These are phyloP conservation scores for Agrocybe pediades DNA, from an alignment of 768 basidiomycete genomes.

Conservation along the genomic window DNA sequence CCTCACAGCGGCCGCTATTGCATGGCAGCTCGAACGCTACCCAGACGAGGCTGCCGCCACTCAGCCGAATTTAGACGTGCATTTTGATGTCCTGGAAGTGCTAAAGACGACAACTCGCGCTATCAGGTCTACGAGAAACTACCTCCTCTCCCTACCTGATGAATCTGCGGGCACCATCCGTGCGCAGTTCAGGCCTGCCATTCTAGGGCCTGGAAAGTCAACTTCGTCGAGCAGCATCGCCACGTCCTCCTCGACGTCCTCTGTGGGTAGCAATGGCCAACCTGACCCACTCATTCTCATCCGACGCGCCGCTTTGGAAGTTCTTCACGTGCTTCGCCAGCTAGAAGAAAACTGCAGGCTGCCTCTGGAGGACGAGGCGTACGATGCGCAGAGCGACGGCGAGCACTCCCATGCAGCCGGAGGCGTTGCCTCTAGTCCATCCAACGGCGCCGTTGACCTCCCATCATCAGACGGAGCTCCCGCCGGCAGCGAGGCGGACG, in stretches of 20 bases:
- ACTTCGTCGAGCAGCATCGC: slow-evolving; percentile 11
- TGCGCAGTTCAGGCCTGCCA: slow-evolving; percentile 59
- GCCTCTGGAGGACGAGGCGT: slow-evolving; percentile 79
- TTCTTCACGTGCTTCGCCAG: slow-evolving; percentile 75
- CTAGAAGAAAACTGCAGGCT: slow-evolving; percentile 80
- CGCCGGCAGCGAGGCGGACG: slow-evolving; percentile 53
- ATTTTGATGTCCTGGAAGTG: slow-evolving; percentile 64
- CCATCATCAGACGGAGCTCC: slow-evolving; percentile 24
- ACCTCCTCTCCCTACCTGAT: slow-evolving; percentile 79
- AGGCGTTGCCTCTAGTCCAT: slow-evolving; percentile 26
- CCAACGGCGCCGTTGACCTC: slow-evolving; percentile 35
- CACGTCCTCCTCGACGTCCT: slow-evolving; percentile 13
- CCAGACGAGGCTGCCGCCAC: not conserved
- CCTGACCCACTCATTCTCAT: slow-evolving; percentile 70
- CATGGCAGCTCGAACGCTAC: slow-evolving; percentile 52
- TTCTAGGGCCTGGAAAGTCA: slow-evolving; percentile 37
- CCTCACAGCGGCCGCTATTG: slow-evolving; percentile 59
- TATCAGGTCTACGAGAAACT: slow-evolving; percentile 83
- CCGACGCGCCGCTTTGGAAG: slow-evolving; percentile 79
- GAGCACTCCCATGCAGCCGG: slow-evolving; percentile 37
- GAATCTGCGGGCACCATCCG: slow-evolving; percentile 60
- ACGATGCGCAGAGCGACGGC: slow-evolving; percentile 77
- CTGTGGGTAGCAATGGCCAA: slow-evolving; percentile 15
- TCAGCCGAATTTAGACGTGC: slow-evolving; percentile 3
- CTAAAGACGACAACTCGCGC: slow-evolving; percentile 81